Conservation (phyloP, 129 eudicot genomes). For the Mikania micrantha region DNA sequence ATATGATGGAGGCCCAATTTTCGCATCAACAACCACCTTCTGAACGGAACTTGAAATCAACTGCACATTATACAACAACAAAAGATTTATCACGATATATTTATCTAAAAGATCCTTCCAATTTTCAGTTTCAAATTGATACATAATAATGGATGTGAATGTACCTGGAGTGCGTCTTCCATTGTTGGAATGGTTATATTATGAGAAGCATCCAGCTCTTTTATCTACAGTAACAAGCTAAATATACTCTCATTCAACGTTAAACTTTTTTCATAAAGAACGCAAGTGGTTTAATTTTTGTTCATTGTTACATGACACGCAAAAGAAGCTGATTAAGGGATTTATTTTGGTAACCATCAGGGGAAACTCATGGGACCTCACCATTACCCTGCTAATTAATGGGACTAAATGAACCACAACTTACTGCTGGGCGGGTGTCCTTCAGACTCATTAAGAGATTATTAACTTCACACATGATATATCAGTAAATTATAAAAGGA, state of each 20-base stretch:
- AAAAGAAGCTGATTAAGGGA: neutral
- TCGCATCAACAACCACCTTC: constrained; percentile 80
- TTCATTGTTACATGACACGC: neutral
- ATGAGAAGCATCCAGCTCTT: constrained; percentile 47
- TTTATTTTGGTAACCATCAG: neutral
- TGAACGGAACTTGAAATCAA: constrained; percentile 68
- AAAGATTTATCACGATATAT: neutral
- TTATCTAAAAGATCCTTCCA: neutral
- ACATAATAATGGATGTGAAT: neutral
- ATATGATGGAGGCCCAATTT: constrained; percentile 90
- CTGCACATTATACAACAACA: constrained; percentile 38
- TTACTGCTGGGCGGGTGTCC: neutral
- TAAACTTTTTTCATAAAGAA: constrained; percentile 3
- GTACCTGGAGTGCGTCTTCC: constrained; percentile 85
- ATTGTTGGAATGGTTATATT: constrained; percentile 50
- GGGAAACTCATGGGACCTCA: neutral
- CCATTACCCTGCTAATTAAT: too few species aligned
- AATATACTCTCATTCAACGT: constrained; percentile 39
- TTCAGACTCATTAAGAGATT: neutral
- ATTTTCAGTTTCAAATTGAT: neutral
- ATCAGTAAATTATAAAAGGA: neutral
- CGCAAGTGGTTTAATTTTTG: neutral
- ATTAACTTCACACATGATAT: neutral
- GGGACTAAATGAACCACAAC: neutral
- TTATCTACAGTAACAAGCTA: constrained; percentile 54